Percentiles rank a stretch among this genome's conserved stretches.
phyloP scores from a whole-genome alignment of 306 rosid species.

The Acacia confusa region DNA sequence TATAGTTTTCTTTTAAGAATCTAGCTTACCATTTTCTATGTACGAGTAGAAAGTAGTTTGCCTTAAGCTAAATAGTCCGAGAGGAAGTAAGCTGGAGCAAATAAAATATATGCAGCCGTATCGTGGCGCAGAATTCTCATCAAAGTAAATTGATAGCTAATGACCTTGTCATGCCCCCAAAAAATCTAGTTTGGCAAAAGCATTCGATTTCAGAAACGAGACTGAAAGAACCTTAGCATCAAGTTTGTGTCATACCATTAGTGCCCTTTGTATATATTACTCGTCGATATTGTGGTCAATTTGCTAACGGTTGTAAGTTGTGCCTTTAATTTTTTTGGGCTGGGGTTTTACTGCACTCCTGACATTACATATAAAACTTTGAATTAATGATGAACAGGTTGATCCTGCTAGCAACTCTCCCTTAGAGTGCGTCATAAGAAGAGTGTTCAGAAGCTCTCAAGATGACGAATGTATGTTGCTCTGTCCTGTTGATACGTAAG shows the following conservation, averaged over 20 bases:
- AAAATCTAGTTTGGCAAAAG: background rate
- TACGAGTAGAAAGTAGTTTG: background rate
- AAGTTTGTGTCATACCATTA: background rate
- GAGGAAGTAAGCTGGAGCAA: background rate
- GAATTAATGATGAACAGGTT: conserved; percentile 53
- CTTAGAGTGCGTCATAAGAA: conserved; percentile 81
- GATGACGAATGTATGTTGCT: conserved; percentile 84
- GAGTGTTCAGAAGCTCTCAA: conserved; percentile 76
- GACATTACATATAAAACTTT: conserved; percentile 14
- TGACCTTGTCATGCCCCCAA: background rate
- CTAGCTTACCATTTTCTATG: background rate
- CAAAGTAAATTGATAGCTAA: background rate
- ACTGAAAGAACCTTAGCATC: background rate
- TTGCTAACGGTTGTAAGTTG: background rate
- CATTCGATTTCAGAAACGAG: background rate
- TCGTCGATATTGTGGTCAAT: background rate
- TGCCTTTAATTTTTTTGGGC: background rate
- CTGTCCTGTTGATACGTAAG: conserved; percentile 93
- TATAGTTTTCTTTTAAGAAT: background rate
- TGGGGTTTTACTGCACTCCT: background rate
- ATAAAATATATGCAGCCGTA: background rate
- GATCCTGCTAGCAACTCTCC: conserved; percentile 76
- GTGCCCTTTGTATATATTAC: background rate
- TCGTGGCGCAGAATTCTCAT: background rate
- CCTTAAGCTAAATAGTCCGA: background rate